A percentile compares a stretch with the other conserved stretches of the same genome.
Conservation (phyloP, 73 alveolate species). For the Paramecium biaurelia region DNA sequence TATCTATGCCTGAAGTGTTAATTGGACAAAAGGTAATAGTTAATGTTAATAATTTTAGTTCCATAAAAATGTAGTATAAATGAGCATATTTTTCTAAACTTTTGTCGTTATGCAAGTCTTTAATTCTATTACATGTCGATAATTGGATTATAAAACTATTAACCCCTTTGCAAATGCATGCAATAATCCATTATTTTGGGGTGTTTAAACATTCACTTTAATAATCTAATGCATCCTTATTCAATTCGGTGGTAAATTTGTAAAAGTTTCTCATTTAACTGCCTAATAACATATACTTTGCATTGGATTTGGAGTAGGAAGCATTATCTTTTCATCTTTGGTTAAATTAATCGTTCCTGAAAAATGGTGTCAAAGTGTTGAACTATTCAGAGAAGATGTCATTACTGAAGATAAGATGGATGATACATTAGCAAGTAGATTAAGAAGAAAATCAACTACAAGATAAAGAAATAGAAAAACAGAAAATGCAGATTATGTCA, state of each 20-base stretch:
- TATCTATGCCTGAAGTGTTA: not conserved
- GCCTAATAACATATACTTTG: slow-evolving; percentile 74
- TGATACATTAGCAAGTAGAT: slow-evolving; percentile 36
- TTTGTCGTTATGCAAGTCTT: slow-evolving; percentile 92
- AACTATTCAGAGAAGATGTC: slow-evolving; percentile 48
- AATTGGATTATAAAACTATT: slow-evolving; percentile 75
- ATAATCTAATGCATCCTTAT: slow-evolving; percentile 75
- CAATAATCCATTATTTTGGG: slow-evolving; percentile 74
- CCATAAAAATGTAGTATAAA: slow-evolving; percentile 8
- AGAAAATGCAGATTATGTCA: not conserved
- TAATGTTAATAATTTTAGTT: not conserved
- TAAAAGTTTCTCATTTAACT: slow-evolving; percentile 74
- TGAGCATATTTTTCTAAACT: slow-evolving; percentile 84
- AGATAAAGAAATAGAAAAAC: slow-evolving; percentile 17
- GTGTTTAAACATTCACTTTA: slow-evolving; percentile 69
- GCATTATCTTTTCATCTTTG: not conserved
- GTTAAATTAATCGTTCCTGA: slow-evolving; percentile 28
- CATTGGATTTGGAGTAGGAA: slow-evolving; percentile 68
- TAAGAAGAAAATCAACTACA: slow-evolving; percentile 56
- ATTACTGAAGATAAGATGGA: slow-evolving; percentile 39
- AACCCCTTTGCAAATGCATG: slow-evolving; percentile 83
- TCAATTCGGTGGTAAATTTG: slow-evolving; percentile 84
- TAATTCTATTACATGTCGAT: slow-evolving; percentile 88
- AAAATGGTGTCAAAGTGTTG: not conserved
- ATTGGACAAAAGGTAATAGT: not conserved